Evolutionary conservation across 441 rosid genomes (phyloP).

Genomic region (Arabidopsis hybrid): DNA sequence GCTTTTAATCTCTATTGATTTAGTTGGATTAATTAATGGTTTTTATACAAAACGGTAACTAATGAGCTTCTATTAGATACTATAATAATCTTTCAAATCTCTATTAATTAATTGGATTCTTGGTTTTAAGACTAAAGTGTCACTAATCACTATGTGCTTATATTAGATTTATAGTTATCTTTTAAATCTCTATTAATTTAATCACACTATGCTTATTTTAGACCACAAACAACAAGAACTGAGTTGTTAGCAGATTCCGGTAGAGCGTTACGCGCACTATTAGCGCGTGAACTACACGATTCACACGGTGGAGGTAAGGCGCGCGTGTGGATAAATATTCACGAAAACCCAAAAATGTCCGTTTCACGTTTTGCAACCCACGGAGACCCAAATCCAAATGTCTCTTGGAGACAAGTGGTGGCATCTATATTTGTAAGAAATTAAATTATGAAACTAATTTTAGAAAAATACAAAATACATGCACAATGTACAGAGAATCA

Average conservation of each 20-base stretch:
- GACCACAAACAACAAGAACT: slow-evolving; percentile 25
- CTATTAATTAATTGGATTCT: background rate
- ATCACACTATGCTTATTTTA: slow-evolving; percentile 9
- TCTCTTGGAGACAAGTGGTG: slow-evolving; percentile 16
- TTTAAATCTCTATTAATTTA: background rate
- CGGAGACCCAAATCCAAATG: slow-evolving; percentile 34
- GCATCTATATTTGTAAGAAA: background rate
- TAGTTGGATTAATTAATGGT: background rate
- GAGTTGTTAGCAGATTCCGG: slow-evolving; percentile 14
- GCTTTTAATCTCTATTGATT: background rate
- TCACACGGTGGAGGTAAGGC: background rate
- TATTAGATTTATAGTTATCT: background rate
- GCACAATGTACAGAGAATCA: background rate
- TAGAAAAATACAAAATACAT: slow-evolving; percentile 2
- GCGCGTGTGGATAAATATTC: slow-evolving; percentile 28
- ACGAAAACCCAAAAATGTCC: slow-evolving; percentile 30
- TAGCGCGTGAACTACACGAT: background rate
- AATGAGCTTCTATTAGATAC: background rate
- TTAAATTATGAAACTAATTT: background rate
- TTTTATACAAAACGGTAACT: background rate
- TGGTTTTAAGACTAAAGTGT: background rate
- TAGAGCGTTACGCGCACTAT: slow-evolving; percentile 1
- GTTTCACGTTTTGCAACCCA: slow-evolving; percentile 34
- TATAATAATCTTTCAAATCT: background rate
- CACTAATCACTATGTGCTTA: background rate